These are phyloP conservation scores for Cladophialophora exuberans DNA, from an alignment of 2,329 filamentous ascomycete species.

Conservation along the genomic window DNA sequence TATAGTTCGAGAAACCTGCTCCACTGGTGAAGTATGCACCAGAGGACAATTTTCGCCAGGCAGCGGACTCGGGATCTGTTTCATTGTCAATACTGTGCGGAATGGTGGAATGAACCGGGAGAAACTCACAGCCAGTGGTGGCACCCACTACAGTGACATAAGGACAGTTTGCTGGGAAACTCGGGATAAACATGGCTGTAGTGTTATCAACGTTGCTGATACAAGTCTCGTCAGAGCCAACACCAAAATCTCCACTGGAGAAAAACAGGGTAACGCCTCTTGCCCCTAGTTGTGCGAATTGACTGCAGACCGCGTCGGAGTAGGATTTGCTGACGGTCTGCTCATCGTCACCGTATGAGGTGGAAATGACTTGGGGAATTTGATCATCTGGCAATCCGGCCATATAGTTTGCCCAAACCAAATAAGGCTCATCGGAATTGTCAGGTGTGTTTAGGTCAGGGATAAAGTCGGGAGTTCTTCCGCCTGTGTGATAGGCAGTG, in stretches of 20 bases:
- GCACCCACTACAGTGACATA: constrained; percentile 66
- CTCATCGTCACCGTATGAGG: constrained; percentile 70
- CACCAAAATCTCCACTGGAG: constrained; percentile 65
- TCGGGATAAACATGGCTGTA: constrained; percentile 56
- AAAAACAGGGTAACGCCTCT: constrained; percentile 71
- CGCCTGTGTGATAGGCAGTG: constrained; percentile 59
- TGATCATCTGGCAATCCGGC: constrained; percentile 38
- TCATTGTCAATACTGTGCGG: too few relatives aligned
- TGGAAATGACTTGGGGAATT: constrained; percentile 65
- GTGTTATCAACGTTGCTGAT: constrained; percentile 59
- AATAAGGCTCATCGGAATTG: constrained; percentile 28
- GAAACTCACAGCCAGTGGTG: constrained; percentile 46
- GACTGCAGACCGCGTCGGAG: constrained; percentile 61
- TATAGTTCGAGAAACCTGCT: constrained; percentile 52
- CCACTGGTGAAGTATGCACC: constrained; percentile 45
- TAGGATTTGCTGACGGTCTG: constrained; percentile 65
- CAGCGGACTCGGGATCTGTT: constrained; percentile 55
- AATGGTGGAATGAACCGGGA: too few relatives aligned
- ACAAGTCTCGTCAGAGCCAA: constrained; percentile 54
- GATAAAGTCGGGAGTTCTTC: constrained; percentile 35
- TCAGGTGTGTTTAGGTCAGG: constrained; percentile 19
- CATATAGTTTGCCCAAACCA: constrained; percentile 27
- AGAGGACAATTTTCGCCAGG: constrained; percentile 17
- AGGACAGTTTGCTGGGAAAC: constrained; percentile 62
- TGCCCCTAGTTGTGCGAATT: constrained; percentile 67